A percentile compares a stretch with the other conserved stretches of the same genome.
Evolutionary conservation across 2,329 filamentous ascomycete genomes (phyloP).

Genomic region (Clonostachys byssicola): DNA sequence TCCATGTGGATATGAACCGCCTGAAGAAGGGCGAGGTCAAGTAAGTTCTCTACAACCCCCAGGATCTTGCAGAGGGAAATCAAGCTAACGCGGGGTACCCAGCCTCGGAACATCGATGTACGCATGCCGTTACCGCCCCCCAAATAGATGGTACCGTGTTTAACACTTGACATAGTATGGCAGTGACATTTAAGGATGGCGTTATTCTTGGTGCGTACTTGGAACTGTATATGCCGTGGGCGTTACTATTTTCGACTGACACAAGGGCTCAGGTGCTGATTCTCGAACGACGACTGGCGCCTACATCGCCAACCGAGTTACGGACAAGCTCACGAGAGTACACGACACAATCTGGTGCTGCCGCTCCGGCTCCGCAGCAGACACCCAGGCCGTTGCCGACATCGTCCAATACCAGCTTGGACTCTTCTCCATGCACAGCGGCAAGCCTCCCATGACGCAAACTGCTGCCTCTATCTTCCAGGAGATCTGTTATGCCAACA

Average conservation of each 20-base stretch:
- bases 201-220: slow-evolving; percentile 73
- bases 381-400: slow-evolving; percentile 96
- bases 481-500: slow-evolving; percentile 97
- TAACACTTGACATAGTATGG: slow-evolving; percentile 63
- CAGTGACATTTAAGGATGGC: slow-evolving; percentile 97
- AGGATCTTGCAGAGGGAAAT: not conserved
- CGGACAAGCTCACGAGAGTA: slow-evolving; percentile 97
- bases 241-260: slow-evolving; percentile 7
- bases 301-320: slow-evolving; percentile 98
- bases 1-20: slow-evolving; percentile 98
- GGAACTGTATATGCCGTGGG: not conserved
- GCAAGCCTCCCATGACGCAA: slow-evolving; percentile 88
- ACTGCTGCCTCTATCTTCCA: slow-evolving; percentile 95
- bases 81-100: slow-evolving; percentile 21
- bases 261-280: slow-evolving; percentile 64
- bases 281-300: slow-evolving; percentile 95
- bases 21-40: slow-evolving; percentile 99
- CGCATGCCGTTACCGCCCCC: slow-evolving; percentile 22
- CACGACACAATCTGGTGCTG: slow-evolving; percentile 99
- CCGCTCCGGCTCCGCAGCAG: slow-evolving; percentile 92
- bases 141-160: too few relatives aligned
- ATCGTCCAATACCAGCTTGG: slow-evolving; percentile 96
- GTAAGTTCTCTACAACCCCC: slow-evolving; percentile 48
- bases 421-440: slow-evolving; percentile 86
- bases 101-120: slow-evolving; percentile 98